Percentiles rank a stretch among this genome's conserved stretches.
phyloP scores from a whole-genome alignment of 1,284 basidiomycete species.

The Marasmius oreades region DNA sequence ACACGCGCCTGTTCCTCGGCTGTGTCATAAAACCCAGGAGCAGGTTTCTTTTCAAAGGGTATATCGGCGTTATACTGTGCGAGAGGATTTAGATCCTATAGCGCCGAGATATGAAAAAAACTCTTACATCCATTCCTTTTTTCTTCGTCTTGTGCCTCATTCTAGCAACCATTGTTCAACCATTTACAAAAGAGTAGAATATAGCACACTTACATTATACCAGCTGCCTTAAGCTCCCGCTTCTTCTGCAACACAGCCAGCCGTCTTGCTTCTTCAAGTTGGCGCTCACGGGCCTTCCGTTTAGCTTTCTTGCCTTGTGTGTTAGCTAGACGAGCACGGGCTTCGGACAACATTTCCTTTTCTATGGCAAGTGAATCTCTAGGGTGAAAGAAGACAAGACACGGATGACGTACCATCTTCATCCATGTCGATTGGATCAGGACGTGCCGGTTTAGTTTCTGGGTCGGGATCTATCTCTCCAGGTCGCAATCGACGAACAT shows the following conservation, averaged over 20 bases:
- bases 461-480: constrained; percentile 99
- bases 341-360: constrained; percentile 99
- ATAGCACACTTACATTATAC: constrained; percentile 77
- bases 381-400: background rate
- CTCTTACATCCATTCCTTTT: constrained; percentile 92
- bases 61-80: constrained; percentile 96
- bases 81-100: constrained; percentile 9
- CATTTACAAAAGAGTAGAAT: background rate
- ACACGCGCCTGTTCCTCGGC: constrained; percentile 91
- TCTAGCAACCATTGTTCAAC: constrained; percentile 31
- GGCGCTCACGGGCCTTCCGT: constrained; percentile 94
- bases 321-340: constrained; percentile 95
- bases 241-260: constrained; percentile 97
- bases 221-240: constrained; percentile 95
- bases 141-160: constrained; percentile 91
- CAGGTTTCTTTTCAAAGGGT: constrained; percentile 96
- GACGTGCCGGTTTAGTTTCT: constrained; percentile 95
- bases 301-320: constrained; percentile 99
- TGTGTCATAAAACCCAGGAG: constrained; percentile 96
- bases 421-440: constrained; percentile 99
- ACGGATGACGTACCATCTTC: constrained; percentile 73
- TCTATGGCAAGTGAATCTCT: constrained; percentile 45
- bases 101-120: constrained; percentile 4
- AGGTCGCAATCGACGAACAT: constrained; percentile 84
- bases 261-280: constrained; percentile 93